Conservation (phyloP, 2,329 filamentous ascomycete species). For the Pseudohalonectria lignicola region DNA sequence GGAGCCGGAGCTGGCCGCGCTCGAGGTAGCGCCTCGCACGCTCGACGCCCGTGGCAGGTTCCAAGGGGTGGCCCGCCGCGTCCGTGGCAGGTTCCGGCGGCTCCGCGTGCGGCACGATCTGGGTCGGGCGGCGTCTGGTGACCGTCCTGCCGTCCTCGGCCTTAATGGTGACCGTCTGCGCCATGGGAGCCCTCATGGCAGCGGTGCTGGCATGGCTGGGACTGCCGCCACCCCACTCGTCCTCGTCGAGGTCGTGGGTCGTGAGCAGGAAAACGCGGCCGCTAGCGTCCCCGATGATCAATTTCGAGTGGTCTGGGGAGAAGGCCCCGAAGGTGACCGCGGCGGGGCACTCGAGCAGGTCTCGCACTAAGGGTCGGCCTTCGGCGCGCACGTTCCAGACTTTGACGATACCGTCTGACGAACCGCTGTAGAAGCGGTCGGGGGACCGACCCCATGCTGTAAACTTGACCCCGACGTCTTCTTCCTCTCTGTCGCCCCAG, state of each 20-base stretch:
- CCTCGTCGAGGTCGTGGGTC: constrained; percentile 30
- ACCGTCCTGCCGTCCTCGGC: constrained; percentile 10
- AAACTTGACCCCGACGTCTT: constrained; percentile 54
- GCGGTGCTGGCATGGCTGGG: constrained; percentile 11
- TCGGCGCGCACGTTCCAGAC: constrained; percentile 47
- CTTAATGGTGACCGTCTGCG: constrained; percentile 1
- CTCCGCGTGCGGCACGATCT: constrained; percentile 39
- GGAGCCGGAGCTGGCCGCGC: constrained; percentile 26
- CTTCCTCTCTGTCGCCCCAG: constrained; percentile 34
- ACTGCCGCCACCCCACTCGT: constrained; percentile 12
- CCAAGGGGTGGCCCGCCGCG: constrained; percentile 9
- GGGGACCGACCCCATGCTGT: constrained; percentile 46
- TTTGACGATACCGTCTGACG: constrained; percentile 51
- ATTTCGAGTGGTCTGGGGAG: constrained; percentile 40
- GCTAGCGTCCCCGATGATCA: constrained; percentile 50
- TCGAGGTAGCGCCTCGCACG: constrained; percentile 22
- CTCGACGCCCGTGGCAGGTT: constrained; percentile 14
- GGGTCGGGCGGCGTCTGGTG: constrained; percentile 30
- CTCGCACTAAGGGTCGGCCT: constrained; percentile 33
- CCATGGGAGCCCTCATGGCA: background rate
- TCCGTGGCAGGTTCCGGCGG: constrained; percentile 25
- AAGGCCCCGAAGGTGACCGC: constrained; percentile 49
- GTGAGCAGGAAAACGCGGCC: constrained; percentile 47
- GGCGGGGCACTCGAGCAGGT: constrained; percentile 41
- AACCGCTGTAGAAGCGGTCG: constrained; percentile 51